Evolutionary conservation across 164 flowering plant genomes (phyloP), one percentile per base, ranked within the genome.

Genomic region (Sedum album): DNA sequence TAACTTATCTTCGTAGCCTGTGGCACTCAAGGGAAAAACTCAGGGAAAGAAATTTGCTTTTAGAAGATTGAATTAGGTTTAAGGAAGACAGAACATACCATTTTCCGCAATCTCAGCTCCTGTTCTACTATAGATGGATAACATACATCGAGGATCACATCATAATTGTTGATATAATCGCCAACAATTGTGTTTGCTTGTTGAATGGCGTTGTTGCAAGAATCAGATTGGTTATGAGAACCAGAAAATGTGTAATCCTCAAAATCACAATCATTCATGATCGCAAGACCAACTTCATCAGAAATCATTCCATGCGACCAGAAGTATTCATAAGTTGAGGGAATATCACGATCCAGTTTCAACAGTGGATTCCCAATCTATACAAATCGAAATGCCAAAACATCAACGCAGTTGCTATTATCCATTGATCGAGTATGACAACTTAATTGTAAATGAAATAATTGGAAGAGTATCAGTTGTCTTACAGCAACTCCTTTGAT

Each of bases 261-360:
- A 60, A 94, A 94, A 72, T 89, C 82, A 71, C 98, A 91, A 17
- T 91, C 79, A 2, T 81, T 85, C 84, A 79, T 85, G 69, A 93
- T 88, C 46, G 85, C 71, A 21, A 88, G 87, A 33, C 91, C 91
- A 67, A 87, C 41, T 78, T 93, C 97, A 79, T 93, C 98, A 48
- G 98, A 93, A 38, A 93, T 94, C 97, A 94, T 86, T 70, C 97
- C 97, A 60, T 94, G 97, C 3, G 98, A 94, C 98, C 97, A 93
- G 71, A 82, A 94, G 81, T 21, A 91, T 68, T 94, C 93, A 38
- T 87, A 91, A 7, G 79, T 77, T 72, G 96, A 78, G 28, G 89
- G 81, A 65, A 71, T 71, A 79, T 94, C 97, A 21, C 82, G 81
- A 57, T 85, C 90, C 21, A 94, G 86, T 73, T 60, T 87, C 33